Evolutionary conservation across 78 protist species (phyloP), one percentile per base, ranked within the genome.

Genomic region (Dictyostelium citrinum): DNA sequence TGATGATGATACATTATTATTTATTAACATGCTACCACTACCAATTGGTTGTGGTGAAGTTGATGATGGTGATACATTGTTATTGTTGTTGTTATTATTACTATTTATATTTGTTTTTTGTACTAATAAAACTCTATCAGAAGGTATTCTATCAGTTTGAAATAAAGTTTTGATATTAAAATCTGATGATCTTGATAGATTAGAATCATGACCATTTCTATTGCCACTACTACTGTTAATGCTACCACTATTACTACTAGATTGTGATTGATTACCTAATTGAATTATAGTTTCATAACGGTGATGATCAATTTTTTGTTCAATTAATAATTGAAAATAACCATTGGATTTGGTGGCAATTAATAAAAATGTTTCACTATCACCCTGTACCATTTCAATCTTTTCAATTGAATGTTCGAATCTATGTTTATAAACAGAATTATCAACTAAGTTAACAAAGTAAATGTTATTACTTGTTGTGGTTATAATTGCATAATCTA

Each of bases 401-500:
- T 90, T 90, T 17, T 20, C 33, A 33, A 90, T 81, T 31, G 80
- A 81, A 33, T 77, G 17, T 64, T 77, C 82, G 16, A 76, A 78
- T 33, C 82, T 80, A n/a, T 61, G 29, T 35, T 82, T 90, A 22
- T 67, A 35, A 4, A 58, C 60, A 29, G 75, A 17, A 12, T 81
- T 70, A 20, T 82, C 83, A 0, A 49, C 55, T 5, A 90, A 33
- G 9, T 70, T 55, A 1, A 90, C 82, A 64, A 90, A 90, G 46
- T 58, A 83, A 3, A 90, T 43, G 35, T 58, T 61, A 17, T 79
- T 79, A n/a, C 81, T 35, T 22, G 81, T 79, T 3, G 95, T 83
- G 10, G 90, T n/a, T n/a, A 83, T 35, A n/a, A 90, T 90, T 31
- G 75, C 95, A 81, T 49, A 81, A 31, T 90, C 95, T 35, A 60